These are phyloP conservation scores for Cystobasidium tubakii DNA, from an alignment of 768 basidiomycete species.

Conservation along the genomic window DNA sequence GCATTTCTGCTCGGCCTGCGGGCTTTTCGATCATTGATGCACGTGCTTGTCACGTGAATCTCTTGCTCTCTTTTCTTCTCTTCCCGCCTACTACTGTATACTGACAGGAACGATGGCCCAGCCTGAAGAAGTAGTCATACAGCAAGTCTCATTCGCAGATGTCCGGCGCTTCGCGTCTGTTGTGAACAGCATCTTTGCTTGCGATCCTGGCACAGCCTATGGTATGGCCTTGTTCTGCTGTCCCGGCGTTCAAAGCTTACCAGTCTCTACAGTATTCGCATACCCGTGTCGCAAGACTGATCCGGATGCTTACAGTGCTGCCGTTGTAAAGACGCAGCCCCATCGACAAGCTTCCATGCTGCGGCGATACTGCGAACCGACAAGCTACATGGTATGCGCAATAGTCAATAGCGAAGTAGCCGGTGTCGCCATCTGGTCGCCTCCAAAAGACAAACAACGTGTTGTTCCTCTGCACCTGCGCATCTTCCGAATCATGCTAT, in stretches of 20 bases:
- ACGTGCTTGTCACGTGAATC: neutral
- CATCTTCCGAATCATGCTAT: neutral
- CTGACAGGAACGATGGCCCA: neutral
- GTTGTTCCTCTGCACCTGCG: neutral
- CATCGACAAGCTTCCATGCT: neutral
- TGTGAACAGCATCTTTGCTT: conserved; percentile 1
- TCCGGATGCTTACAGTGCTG: neutral
- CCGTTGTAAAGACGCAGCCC: neutral
- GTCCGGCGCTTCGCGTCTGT: conserved; percentile 10
- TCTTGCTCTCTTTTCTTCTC: neutral
- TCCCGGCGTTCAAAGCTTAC: neutral
- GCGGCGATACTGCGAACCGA: conserved; percentile 8
- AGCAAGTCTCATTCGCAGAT: conserved; percentile 16
- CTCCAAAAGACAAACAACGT: conserved; percentile 6
- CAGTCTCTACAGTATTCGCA: conserved; percentile 5
- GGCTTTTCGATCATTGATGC: neutral
- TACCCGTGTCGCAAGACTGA: neutral
- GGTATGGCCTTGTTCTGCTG: neutral
- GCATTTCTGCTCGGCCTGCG: neutral
- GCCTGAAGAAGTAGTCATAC: neutral
- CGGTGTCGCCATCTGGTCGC: conserved; percentile 22
- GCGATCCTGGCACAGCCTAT: conserved; percentile 25
- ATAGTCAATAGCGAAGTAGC: conserved; percentile 10
- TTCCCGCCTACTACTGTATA: neutral
- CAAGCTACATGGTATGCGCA: conserved; percentile 6